These are phyloP conservation scores for Chrysoporthe cubensis DNA, from an alignment of 2,329 filamentous ascomycete genomes.

Conservation along the genomic window DNA sequence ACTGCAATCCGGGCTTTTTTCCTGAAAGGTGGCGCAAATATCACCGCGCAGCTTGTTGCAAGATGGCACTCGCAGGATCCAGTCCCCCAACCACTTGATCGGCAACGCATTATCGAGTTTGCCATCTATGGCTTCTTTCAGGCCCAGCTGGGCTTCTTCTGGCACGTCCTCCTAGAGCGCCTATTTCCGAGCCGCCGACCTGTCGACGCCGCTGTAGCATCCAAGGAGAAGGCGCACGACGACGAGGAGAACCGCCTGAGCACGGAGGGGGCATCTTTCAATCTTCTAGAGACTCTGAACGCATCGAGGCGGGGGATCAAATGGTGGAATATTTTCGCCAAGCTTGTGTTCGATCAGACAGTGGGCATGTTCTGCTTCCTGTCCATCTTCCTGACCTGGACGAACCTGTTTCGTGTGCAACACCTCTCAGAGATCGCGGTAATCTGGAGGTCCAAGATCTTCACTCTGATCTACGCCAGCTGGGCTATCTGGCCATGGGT, in stretches of 20 bases:
- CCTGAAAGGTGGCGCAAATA: conserved; percentile 30
- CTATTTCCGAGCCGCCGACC: conserved; percentile 32
- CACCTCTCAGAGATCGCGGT: conserved; percentile 26
- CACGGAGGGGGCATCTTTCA: conserved; percentile 27
- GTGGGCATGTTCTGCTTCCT: conserved; percentile 32
- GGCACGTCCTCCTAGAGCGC: conserved; percentile 33
- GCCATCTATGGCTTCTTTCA: conserved; percentile 35
- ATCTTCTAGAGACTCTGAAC: conserved; percentile 19
- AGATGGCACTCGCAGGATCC: conserved; percentile 28
- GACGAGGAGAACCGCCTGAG: conserved; percentile 28
- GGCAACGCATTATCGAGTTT: conserved; percentile 34
- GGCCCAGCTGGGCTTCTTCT: conserved; percentile 34
- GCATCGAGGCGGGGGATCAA: conserved; percentile 27
- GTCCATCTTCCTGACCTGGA: conserved; percentile 33
- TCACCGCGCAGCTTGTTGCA: conserved; percentile 30
- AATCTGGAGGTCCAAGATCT: conserved; percentile 32
- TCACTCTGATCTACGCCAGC: conserved; percentile 31
- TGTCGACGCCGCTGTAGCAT: conserved; percentile 10
- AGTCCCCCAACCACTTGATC: conserved; percentile 28
- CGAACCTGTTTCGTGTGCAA: conserved; percentile 33
- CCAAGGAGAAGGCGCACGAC: conserved; percentile 30
- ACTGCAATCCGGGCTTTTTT: conserved; percentile 29
- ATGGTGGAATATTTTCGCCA: conserved; percentile 33
- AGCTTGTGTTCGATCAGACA: conserved; percentile 35
- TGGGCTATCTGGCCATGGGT: conserved; percentile 36